Evolutionary conservation across 2,329 filamentous ascomycete species (phyloP), one percentile per base, ranked within the genome.

Genomic region (Botrytis hyacinthi): DNA sequence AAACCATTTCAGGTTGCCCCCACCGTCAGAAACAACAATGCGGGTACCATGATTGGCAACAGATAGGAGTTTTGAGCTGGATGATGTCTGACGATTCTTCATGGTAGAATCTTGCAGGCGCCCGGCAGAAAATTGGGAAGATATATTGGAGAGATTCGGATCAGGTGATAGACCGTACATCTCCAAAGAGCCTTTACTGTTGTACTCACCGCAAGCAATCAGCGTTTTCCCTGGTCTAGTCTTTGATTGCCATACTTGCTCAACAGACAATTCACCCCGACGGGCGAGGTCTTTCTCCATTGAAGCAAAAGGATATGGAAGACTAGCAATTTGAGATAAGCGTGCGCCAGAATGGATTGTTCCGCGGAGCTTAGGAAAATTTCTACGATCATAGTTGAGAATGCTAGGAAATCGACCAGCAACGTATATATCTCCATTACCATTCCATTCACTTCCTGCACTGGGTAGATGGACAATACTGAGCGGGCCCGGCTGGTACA

Each of bases 141-240:
- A 80, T 75, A 76, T 74, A n/a, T 75, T 77, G 22, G 77, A 73
- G 22, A 76, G 48, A 29, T 75, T 74, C 71, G 75, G 75, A 20
- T 77, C 78, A 71, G 82, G 82, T 37, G 83, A 84, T 1, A 93
- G 83, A 22, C 90, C 90, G 81, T 97, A 97, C n/a, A 97, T 84
- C 80, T 98, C 95, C 2, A 98, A 85, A 0, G 92, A 95, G 0
- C 95, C 95, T 81, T 96, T 95, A 46, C 92, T 93, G 78, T 96
- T 97, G 84, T 98, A 98, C 80, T 95, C 93, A 8, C 95, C 95
- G 57, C 92, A 93, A 4, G 94, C 93, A 70, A 97, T 88, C 40
- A 98, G 83, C 0, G 92, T 94, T 63, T 91, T 86, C 0, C 90
- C 87, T 20, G 82, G 78, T 0, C 81, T 81, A n/a, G 79, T 82